Evolutionary conservation across 2,329 filamentous ascomycete species (phyloP), one percentile per base, ranked within the genome.

Genomic region (Venturia oleaginea): DNA sequence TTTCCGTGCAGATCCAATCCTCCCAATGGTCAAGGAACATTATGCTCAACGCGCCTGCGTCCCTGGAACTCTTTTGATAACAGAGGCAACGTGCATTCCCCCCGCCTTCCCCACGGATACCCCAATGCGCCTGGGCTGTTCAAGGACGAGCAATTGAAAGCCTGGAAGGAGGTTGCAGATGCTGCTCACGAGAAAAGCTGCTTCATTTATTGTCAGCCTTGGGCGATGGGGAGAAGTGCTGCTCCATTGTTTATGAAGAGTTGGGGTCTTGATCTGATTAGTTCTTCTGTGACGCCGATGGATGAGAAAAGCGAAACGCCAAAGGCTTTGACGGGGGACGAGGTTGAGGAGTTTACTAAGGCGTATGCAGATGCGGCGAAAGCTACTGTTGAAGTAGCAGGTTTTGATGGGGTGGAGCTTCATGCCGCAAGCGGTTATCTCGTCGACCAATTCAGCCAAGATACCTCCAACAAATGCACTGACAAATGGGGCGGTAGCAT

Each of bases 201-300:
- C 22, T 84, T 79, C 70, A 84, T 89, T 62, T 88, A 79, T 73
- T 72, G 80, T 1, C 87, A 90, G 70, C 76, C 90, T 0, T 88
- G 84, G 79, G 81, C 80, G 0, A 75, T 84, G 6, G 86, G 87
- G 4, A 81, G 87, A 3, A 79, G 80, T 3, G 82, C 82, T 0
- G 72, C 77, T 65, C 71, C 74, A 0, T 66, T 72, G 1, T 69
- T 76, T 5, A 68, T 77, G 19, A 69, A 73, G 30, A 69, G 70
- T n/a, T 72, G 77, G 27, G 70, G 70, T 1, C 64, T 69, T 17
- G 66, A 66, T 32, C 61, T 73, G 27, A 65, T 73, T 13, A 74
- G 67, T 67, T 75, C 67, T 65, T 72, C 66, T 63, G 75, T 68
- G 65, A 70, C 70, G 66, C 73, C 73, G 0, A 73, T 74, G 1